Evolutionary conservation across 306 rosid genomes (phyloP).

Genomic region (Cucumis cinereus): DNA sequence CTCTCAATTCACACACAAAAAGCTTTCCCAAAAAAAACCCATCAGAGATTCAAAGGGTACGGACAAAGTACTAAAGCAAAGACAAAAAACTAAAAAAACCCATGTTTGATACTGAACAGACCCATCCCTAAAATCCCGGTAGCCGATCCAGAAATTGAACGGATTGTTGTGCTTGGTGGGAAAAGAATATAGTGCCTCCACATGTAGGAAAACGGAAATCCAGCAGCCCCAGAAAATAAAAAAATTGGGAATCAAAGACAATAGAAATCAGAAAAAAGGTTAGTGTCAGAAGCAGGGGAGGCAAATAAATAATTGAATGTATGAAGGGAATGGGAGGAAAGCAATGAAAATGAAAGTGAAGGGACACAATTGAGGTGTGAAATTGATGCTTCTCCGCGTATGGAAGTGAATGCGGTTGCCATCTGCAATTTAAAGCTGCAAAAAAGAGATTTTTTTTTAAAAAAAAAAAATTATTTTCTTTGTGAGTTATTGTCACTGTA

Average conservation of each 20-base stretch:
- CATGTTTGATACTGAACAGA: constrained; percentile 18
- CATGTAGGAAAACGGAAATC: constrained; percentile 34
- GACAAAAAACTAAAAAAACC: constrained; percentile 19
- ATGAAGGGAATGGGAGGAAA: constrained; percentile 7
- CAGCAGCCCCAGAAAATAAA: constrained; percentile 29
- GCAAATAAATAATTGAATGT: not conserved
- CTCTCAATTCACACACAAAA: not conserved
- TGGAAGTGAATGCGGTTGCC: constrained; percentile 16
- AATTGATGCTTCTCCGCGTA: constrained; percentile 30
- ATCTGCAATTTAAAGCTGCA: constrained; percentile 23
- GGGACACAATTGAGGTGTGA: constrained; percentile 24
- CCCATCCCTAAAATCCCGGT: constrained; percentile 51
- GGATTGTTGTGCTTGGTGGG: constrained; percentile 32
- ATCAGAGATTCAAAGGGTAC: not conserved
- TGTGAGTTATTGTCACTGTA: constrained; percentile 30
- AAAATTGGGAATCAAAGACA: not conserved
- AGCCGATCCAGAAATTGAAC: constrained; percentile 24
- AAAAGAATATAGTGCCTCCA: constrained; percentile 48
- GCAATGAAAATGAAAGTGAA: constrained; percentile 9
- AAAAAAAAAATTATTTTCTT: no score
- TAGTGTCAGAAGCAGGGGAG: constrained; percentile 31
- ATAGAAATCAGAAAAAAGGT: constrained; percentile 25
- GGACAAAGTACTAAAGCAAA: not conserved
- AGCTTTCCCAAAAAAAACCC: constrained; percentile 2
- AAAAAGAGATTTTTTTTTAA: constrained; percentile 14